phyloP scores from a whole-genome alignment of 2,329 filamentous ascomycete genomes.

The Talaromyces pinophilus region DNA sequence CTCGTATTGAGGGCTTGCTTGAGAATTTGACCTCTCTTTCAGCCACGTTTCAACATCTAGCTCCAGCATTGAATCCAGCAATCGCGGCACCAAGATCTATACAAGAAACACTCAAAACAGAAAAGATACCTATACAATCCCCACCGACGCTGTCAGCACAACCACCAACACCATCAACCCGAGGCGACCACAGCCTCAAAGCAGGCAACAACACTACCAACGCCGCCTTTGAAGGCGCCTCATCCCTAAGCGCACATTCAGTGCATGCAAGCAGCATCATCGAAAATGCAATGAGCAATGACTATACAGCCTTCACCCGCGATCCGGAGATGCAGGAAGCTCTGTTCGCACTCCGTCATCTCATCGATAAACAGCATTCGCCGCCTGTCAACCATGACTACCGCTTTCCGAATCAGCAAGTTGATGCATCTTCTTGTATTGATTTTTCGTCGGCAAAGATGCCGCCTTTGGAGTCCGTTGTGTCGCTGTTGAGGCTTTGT shows the following conservation, averaged over 20 bases:
- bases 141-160: background rate
- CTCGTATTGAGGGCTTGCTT: slow-evolving; percentile 50
- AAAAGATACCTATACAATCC: background rate
- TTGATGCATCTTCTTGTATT: slow-evolving; percentile 27
- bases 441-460: slow-evolving; percentile 39
- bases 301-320: slow-evolving; percentile 35
- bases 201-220: slow-evolving; percentile 19
- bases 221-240: slow-evolving; percentile 52
- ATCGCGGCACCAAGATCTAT: background rate
- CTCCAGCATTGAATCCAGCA: slow-evolving; percentile 14
- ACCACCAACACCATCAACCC: slow-evolving; percentile 2
- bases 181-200: slow-evolving; percentile 21
- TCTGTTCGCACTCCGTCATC: slow-evolving; percentile 41
- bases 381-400: slow-evolving; percentile 30
- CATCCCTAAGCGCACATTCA: slow-evolving; percentile 52
- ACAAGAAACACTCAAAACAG: slow-evolving; percentile 6
- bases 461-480: slow-evolving; percentile 39
- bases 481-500: slow-evolving; percentile 35
- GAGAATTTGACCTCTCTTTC: slow-evolving; percentile 37
- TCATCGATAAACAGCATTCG: slow-evolving; percentile 40
- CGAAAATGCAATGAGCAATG: slow-evolving; percentile 43
- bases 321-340: slow-evolving; percentile 44
- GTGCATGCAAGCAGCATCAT: slow-evolving; percentile 49
- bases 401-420: slow-evolving; percentile 32
- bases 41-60: slow-evolving; percentile 29